A percentile compares a stretch with the other conserved stretches of the same genome.
These are phyloP conservation scores for Elongisporangium senticosum DNA, from an alignment of 352 stramenopile genomes.

Conservation along the genomic window DNA sequence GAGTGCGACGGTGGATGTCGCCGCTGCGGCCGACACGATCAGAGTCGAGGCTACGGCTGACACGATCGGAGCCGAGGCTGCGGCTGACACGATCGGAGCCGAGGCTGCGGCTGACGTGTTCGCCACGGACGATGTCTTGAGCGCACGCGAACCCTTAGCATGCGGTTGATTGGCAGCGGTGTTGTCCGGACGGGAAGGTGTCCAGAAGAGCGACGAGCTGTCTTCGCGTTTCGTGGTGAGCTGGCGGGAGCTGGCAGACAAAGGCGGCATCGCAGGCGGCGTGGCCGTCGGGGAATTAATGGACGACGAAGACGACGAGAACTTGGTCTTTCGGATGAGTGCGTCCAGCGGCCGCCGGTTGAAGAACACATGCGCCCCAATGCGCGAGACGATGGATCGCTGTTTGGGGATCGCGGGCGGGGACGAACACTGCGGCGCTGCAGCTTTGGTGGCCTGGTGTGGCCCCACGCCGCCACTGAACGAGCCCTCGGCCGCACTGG, in stretches of 20 bases:
- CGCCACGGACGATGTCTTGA: neutral
- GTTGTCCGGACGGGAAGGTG: neutral
- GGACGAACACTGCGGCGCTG: neutral
- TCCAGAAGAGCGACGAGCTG: neutral
- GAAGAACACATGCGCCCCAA: slow-evolving; percentile 37
- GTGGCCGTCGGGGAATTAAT: neutral
- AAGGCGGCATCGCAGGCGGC: neutral
- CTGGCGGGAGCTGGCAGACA: neutral
- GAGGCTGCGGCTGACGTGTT: neutral
- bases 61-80: neutral
- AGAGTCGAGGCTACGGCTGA: neutral
- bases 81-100: neutral
- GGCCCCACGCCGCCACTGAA: neutral
- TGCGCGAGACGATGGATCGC: slow-evolving; percentile 16
- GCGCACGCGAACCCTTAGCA: neutral
- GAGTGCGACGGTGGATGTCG: neutral
- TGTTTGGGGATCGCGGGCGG: slow-evolving; percentile 11
- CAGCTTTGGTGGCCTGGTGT: neutral
- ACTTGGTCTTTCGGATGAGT: slow-evolving; percentile 28
- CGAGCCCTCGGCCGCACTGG: neutral
- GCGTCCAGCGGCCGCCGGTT: slow-evolving; percentile 37
- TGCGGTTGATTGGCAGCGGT: neutral
- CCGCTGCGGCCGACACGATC: neutral
- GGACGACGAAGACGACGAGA: slow-evolving; percentile 8
- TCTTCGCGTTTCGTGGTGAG: neutral